These are phyloP conservation scores for Fusarium bactridioides DNA, from an alignment of 2,329 filamentous ascomycete species.

Conservation along the genomic window DNA sequence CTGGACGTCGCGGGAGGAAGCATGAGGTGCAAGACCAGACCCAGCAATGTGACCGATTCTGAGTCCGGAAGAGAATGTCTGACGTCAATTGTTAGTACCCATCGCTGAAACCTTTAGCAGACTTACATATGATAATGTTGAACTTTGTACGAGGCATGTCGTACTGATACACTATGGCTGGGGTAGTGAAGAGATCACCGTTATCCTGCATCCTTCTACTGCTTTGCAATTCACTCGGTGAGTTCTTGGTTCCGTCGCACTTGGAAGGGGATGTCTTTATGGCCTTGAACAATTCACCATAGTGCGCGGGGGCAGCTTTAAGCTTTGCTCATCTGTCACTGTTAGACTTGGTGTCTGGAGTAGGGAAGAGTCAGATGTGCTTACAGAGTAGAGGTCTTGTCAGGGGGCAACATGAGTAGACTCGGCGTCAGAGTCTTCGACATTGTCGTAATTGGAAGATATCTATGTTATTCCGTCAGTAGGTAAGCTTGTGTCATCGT, in stretches of 20 bases:
- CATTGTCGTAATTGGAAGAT: background rate
- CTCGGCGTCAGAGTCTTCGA: accelerated
- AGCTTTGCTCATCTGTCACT: background rate
- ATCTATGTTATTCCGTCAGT: no score
- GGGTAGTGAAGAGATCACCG: no score
- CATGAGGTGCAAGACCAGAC: background rate
- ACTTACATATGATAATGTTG: background rate
- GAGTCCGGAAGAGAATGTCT: background rate
- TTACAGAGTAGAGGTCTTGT: background rate
- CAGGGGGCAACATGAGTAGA: accelerated
- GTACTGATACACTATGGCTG: background rate
- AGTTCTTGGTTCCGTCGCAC: background rate
- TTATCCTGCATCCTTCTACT: background rate
- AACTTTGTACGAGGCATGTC: background rate
- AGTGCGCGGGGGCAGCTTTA: background rate
- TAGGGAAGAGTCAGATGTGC: background rate
- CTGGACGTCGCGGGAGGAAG: background rate
- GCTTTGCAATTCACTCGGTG: background rate
- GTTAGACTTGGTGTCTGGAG: background rate
- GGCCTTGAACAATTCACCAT: background rate
- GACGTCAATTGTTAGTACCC: background rate
- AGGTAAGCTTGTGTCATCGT: background rate
- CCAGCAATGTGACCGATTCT: background rate
- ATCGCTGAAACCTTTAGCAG: background rate
- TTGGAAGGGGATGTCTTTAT: no score